Conservation (phyloP, 148 eudicot genomes). For the Camellia granthamiana region DNA sequence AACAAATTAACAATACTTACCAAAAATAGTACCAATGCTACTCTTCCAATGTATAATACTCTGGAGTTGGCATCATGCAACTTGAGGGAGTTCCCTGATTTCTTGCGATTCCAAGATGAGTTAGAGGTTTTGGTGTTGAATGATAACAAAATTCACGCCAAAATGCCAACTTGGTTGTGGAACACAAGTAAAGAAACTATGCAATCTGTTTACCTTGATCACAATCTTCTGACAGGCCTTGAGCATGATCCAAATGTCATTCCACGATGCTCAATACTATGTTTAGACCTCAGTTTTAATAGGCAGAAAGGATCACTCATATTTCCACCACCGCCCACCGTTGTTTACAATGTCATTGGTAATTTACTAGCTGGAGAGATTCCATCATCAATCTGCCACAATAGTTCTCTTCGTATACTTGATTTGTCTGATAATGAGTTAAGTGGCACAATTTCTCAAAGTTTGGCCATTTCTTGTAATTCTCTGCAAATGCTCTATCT, state of each 20-base stretch:
- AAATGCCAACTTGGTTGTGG: not conserved
- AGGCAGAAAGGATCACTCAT: not conserved
- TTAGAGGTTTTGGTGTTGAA: no score
- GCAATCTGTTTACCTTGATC: rapidly evolving
- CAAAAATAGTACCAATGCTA: no score
- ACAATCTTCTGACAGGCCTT: not conserved
- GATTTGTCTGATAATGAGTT: not conserved
- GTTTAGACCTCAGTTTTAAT: not conserved
- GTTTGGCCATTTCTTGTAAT: no score
- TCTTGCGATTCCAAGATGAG: no score
- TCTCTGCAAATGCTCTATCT: no score
- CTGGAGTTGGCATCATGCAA: no score
- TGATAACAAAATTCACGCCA: no score
- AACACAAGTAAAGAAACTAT: not conserved
- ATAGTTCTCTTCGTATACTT: not conserved
- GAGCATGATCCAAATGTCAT: not conserved
- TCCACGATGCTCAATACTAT: not conserved
- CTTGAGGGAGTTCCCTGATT: no score
- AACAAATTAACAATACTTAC: no score
- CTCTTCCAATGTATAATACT: no score
- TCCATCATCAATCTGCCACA: not conserved
- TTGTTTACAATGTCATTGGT: not conserved
- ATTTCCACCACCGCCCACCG: not conserved
- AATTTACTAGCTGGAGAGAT: not conserved
- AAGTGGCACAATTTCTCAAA: no score